phyloP scores from a whole-genome alignment of 495 filamentous ascomycete genomes.

The Xylaria intraflava region DNA sequence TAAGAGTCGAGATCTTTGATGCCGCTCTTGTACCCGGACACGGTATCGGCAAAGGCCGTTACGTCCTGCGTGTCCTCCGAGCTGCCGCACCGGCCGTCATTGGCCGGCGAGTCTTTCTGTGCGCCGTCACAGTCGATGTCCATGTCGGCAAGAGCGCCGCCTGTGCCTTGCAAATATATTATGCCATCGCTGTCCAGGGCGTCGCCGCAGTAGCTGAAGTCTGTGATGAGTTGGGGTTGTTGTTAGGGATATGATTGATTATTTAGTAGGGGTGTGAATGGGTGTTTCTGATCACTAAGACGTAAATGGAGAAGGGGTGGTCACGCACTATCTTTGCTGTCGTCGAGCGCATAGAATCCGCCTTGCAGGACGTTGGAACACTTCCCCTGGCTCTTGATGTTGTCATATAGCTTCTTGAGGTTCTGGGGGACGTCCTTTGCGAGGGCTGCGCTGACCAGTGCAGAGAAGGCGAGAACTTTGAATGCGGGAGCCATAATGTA shows the following conservation, averaged over 20 bases:
- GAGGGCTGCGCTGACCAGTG: slow-evolving; percentile 16
- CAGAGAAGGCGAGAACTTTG: slow-evolving; percentile 11
- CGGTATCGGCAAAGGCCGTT: slow-evolving; percentile 48
- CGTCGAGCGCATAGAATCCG: slow-evolving; percentile 32
- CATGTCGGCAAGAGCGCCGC: slow-evolving; percentile 44
- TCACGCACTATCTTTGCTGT: slow-evolving; percentile 27
- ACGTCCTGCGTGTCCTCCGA: slow-evolving; percentile 46
- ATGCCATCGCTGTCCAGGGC: slow-evolving; percentile 25
- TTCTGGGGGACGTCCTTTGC: slow-evolving; percentile 31
- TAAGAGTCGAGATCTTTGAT: slow-evolving; percentile 54
- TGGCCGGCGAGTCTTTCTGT: slow-evolving; percentile 40
- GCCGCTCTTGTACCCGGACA: slow-evolving; percentile 37
- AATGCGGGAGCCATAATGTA: slow-evolving; percentile 16
- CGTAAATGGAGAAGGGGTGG: no score
- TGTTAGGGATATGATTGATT: no score
- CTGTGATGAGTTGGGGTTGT: no score
- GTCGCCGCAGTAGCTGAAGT: slow-evolving; percentile 37
- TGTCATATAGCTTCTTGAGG: slow-evolving; percentile 30
- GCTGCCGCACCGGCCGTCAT: slow-evolving; percentile 42
- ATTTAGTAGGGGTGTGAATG: no score
- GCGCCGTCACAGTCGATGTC: slow-evolving; percentile 64
- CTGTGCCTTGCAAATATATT: slow-evolving; percentile 33
- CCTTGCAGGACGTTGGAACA: slow-evolving; percentile 29
- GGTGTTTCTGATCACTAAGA: background rate
- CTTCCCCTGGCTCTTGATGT: slow-evolving; percentile 25